Evolutionary conservation across 2,329 filamentous ascomycete species (phyloP), one percentile per base, ranked within the genome.

Genomic region (Penicillium sp.): DNA sequence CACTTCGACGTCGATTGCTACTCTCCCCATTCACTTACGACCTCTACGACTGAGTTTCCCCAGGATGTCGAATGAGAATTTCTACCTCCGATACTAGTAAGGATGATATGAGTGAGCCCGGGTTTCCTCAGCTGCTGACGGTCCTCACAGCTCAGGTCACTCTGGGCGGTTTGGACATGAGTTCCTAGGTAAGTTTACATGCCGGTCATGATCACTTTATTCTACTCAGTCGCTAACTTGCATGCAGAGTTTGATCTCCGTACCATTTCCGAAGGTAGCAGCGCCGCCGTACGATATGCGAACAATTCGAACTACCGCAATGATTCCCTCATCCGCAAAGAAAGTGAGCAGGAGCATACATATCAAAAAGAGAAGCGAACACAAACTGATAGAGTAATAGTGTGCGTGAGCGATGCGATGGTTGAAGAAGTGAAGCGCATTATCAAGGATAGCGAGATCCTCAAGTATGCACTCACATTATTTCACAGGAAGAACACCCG

Each of bases 271-370:
- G 94, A 99, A 74, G 94, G 94, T 51, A 87, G 91, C 61, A 97
- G 93, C 73, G 94, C 94, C 8, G 90, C 94, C 52, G 92, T 93
- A 33, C 88, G 94, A 77, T 99, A 99, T 79, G 94, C 94, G 64
- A 99, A 99, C 83, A 99, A 99, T 78, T 97, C 93, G 57, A 99
- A 99, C 79, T 99, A 99, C 79, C 88, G 94, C 71, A 99, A 99
- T 78, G 94, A 99, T 75, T 97, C 93, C 62, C 81, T 99, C 67
- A 99, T 99, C 73, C 89, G 94, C 65, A 99, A 99, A 93, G 94
- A 99, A 82, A 99, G 94, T 97, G 82, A 68, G 92, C 77, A 42
- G 35, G 48, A 27, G 57, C 33, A 54, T 48, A 31, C 9, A 43
- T 35, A 39, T 49, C 31, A 7, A 39, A 19, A 15, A 13, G 8